Base-by-base conservation (phyloP, 495 filamentous ascomycete genomes). In the Penicillium coffeae region DNA sequence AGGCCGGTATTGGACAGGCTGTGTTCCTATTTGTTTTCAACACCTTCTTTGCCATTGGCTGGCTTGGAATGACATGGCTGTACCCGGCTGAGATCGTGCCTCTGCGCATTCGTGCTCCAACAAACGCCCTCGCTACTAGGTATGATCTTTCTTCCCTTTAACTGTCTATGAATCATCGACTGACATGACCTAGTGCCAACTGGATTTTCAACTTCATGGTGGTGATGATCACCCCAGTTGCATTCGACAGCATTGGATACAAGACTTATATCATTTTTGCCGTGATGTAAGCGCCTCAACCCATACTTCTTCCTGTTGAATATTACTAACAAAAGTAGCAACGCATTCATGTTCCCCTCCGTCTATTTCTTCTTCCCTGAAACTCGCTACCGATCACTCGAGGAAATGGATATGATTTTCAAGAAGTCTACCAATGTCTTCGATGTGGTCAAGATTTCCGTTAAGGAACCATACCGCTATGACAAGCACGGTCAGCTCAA, bases 401-500 rank as follows among this genome's bases (percentile, higher is more conserved):
- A 89, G 54, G 85, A 89, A 59, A 84, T 89, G 77, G 85, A 89
- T 59, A 63, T 64, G 50, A 86, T 89, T 53, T 89, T 89, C 74
- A 76, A 75, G 60, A 86, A 85, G 56, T 69, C 68, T 38, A 65
- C 66, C 33, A 64, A 62, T 27, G 51, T 67, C 18, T 81, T 86
- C 50, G 62, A 72, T 12, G 78, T 84, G n/a, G 84, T 87, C 1
- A 53, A 66, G 21, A 65, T 81, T 38, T 84, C 85, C 1, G 50
- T 66, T 14, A 68, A 79, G 3, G 76, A 83, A 59, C 85, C 85
- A 5, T 71, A 70, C 14, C 75, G 84, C 33, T 88, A 86, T 53
- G 84, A 82, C 47, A 83, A 84, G 76, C 77, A 85, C 40, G 85
- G 86, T 27, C 77, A 87, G 59, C 60, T 81, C 15, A 65, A 60